These are phyloP conservation scores for Dunaliella sp. DNA, from an alignment of 139 green algal species.

Conservation along the genomic window DNA sequence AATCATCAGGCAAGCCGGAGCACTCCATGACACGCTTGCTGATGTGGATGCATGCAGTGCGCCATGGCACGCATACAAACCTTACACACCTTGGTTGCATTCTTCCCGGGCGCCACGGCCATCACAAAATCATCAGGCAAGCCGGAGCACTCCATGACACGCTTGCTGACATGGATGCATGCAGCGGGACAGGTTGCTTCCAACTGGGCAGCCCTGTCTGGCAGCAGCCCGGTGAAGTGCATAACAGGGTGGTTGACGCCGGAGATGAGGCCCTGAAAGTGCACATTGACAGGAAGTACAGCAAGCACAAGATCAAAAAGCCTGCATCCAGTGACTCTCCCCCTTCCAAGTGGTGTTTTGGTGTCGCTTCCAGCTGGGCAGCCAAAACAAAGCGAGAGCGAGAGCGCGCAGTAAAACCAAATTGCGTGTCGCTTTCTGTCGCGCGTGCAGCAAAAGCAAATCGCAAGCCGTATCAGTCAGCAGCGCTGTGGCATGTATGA, in stretches of 20 bases:
- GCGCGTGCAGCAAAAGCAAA: no score
- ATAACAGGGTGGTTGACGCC: conserved; percentile 24
- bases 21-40: conserved; percentile 6
- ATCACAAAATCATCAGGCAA: background rate
- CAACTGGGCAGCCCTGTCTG: conserved; percentile 19
- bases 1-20: background rate
- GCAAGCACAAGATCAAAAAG: no score
- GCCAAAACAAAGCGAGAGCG: no score
- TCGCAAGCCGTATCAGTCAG: conserved; percentile 22
- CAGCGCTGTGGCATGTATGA: conserved; percentile 23
- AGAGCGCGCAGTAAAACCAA: no score
- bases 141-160: background rate
- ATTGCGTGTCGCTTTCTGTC: no score
- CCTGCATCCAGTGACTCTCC: no score
- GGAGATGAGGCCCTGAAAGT: background rate
- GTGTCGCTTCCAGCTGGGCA: no score
- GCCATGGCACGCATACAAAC: no score
- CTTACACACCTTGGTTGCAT: background rate
- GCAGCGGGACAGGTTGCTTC: conserved; percentile 21
- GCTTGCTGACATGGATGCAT: conserved; percentile 26
- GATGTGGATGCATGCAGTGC: conserved; percentile 22
- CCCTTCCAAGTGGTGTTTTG: no score
- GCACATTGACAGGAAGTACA: no score
- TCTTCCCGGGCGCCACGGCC: background rate
- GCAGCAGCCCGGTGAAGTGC: conserved; percentile 29